A percentile compares a stretch with the other conserved stretches of the same genome.
These are phyloP conservation scores for Eucalyptus caleyi DNA, from an alignment of 345 rosid species.

Conservation along the genomic window DNA sequence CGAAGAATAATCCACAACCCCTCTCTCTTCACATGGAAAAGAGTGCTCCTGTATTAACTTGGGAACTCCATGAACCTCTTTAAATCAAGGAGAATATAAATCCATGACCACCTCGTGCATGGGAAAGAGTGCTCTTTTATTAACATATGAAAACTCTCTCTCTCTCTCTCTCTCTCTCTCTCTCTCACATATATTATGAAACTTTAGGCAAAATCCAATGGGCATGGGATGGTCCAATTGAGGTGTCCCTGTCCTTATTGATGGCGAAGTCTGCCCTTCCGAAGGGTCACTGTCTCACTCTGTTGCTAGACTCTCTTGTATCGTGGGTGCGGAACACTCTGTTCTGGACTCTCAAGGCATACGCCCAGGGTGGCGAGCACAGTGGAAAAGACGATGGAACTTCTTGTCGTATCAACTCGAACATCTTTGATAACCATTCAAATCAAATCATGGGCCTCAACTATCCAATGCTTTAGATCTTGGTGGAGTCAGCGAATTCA, in stretches of 20 bases:
- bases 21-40: slow-evolving; percentile 25
- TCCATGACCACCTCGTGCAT: slow-evolving; percentile 15
- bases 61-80: neutral
- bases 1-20: neutral
- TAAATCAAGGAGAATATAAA: neutral
- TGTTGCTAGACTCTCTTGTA: neutral
- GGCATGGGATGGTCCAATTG: slow-evolving; percentile 9
- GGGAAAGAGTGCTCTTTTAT: slow-evolving; percentile 39
- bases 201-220: neutral
- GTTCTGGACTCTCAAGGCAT: neutral
- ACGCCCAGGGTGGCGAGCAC: neutral
- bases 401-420: neutral
- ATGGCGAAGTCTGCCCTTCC: slow-evolving; percentile 10
- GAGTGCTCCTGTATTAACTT: slow-evolving; percentile 33
- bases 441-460: neutral
- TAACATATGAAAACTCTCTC: neutral
- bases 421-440: neutral
- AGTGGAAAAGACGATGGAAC: neutral
- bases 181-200: neutral
- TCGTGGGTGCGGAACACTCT: neutral
- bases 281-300: slow-evolving; percentile 33
- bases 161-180: neutral
- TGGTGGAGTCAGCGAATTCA: neutral
- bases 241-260: slow-evolving; percentile 31
- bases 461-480: neutral